Base-by-base conservation (phyloP, 192 early-diverging fungal genomes). In the Podila epicladia region DNA sequence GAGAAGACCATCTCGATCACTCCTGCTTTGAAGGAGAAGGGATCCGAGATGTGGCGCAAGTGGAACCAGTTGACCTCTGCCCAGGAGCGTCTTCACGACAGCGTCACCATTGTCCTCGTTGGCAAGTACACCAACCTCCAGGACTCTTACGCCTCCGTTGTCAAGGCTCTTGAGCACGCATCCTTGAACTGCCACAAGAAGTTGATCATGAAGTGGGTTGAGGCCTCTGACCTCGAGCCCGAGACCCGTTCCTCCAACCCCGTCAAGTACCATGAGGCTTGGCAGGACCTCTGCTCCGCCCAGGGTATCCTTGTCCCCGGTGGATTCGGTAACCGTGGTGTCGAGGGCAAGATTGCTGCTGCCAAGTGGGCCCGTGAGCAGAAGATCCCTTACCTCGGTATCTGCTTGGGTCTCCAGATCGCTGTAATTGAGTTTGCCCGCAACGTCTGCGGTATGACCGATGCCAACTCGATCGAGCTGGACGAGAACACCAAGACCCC, bases 351-450 rank as follows among this genome's bases (percentile, higher is more conserved):
- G 90, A 91, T 99, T 51, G 84, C 93, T 35, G 97, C 97, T 9
- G 93, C 93, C 75, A 98, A 96, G 75, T 98, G 95, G 93, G 98
- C 98, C 33, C 94, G 98, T 83, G 97, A 98, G 85, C 93, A 98
- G 86, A 95, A 96, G 67, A 83, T 99, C 38, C 98, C 98, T 58
- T 99, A 96, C 85, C 93, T 99, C 35, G 98, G 84, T 50, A 96
- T 99, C 83, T 99, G 98, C 84, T 90, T 99, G 51, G 98, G 98
- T 69, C 86, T 99, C 72, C 98, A 99, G 71, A 90, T 99, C 29
- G 97, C 98, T 19, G 95, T 97, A 22, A 95, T 99, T 51, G 98
- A 99, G 79, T 98, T 97, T 89, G 95, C 97, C 11, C 93, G 98
- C 64, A 92, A 98, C 74, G 94, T 98, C 15, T 94, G 92, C 69